A percentile compares a stretch with the other conserved stretches of the same genome.
Evolutionary conservation across 495 filamentous ascomycete species (phyloP).

Genomic region (Penicillium verhagenii): DNA sequence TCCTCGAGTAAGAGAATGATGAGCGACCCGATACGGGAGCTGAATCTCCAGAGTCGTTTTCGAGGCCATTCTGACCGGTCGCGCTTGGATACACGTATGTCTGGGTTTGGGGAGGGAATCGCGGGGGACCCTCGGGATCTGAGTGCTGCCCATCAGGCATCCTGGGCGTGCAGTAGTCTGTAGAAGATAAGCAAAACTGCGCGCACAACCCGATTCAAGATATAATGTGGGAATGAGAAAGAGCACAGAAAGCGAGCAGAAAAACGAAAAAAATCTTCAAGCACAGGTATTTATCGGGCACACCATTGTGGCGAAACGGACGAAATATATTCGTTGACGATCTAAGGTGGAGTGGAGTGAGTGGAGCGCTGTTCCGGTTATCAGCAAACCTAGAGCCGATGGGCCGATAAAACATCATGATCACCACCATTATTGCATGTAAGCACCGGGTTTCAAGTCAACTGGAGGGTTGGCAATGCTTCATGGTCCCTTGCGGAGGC

Average conservation of each 20-base stretch:
- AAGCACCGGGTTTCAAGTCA: background rate
- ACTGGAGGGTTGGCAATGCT: background rate
- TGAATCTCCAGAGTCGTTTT: conserved; percentile 9
- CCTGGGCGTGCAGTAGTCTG: background rate
- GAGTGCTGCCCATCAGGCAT: conserved; percentile 17
- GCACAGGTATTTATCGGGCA: conserved; percentile 5
- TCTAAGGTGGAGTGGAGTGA: conserved; percentile 13
- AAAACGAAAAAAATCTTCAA: background rate
- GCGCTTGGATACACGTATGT: background rate
- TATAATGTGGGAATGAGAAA: background rate
- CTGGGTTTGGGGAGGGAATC: conserved; percentile 8
- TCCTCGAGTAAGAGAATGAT: conserved; percentile 20
- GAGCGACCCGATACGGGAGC: conserved; percentile 19
- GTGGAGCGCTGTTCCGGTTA: conserved; percentile 11
- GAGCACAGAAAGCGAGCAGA: background rate
- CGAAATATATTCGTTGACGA: conserved; percentile 16
- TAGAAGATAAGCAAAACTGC: background rate
- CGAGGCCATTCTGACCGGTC: background rate
- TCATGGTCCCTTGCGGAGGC: conserved; percentile 11
- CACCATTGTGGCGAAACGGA: conserved; percentile 20
- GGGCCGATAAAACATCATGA: background rate
- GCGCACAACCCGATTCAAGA: background rate
- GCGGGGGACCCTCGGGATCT: conserved; percentile 10
- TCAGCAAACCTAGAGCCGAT: conserved; percentile 3
- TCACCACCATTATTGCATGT: background rate